Conservation (phyloP, 257 asterid species). For the Solanum chilense region DNA sequence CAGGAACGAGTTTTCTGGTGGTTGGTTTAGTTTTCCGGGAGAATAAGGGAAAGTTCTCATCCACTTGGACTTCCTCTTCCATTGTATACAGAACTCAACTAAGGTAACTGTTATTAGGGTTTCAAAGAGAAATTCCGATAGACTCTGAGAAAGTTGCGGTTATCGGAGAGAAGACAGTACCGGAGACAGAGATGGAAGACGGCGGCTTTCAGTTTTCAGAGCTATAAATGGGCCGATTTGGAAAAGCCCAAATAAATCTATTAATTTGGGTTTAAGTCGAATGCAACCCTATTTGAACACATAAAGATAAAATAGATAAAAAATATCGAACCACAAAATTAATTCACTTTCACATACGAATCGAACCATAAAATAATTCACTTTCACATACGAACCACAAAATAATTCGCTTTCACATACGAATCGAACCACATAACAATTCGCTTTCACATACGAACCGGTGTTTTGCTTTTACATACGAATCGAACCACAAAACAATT, state of each 20-base stretch:
- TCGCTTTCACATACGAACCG: too few relatives aligned
- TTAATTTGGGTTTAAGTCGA: too few relatives aligned
- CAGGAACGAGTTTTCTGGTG: not conserved
- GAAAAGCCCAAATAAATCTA: not conserved
- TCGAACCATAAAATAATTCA: too few relatives aligned
- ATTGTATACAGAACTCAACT: not conserved
- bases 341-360: too few relatives aligned
- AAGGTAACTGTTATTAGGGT: not conserved
- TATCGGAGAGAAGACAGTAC: not conserved
- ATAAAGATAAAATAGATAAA: not conserved
- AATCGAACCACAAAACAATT: too few relatives aligned
- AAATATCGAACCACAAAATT: not conserved
- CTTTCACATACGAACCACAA: too few relatives aligned
- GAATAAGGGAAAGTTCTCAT: conserved; percentile 48
- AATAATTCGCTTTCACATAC: too few relatives aligned
- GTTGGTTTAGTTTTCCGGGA: conserved; percentile 19
- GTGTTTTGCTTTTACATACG: too few relatives aligned
- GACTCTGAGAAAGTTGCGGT: not conserved
- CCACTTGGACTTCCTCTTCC: conserved; percentile 20
- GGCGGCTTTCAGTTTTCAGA: not conserved
- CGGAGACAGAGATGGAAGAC: not conserved
- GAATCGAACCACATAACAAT: too few relatives aligned
- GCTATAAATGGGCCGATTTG: not conserved
- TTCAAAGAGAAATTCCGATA: not conserved
- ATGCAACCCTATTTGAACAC: not conserved